Base-by-base conservation (phyloP, 257 asterid genomes). In the Fraxinus anomala region DNA sequence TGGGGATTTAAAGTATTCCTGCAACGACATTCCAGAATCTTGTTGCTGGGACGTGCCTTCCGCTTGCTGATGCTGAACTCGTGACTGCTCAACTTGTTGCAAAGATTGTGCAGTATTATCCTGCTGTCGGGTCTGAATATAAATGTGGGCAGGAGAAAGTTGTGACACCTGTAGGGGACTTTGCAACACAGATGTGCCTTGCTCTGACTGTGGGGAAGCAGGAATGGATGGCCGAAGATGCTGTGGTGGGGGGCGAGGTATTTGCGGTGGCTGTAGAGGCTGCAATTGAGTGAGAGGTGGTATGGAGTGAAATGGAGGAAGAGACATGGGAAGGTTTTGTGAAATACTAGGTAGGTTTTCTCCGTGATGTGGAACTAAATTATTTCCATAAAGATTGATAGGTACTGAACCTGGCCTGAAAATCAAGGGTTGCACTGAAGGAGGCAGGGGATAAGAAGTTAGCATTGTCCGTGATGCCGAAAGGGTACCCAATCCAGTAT, bases 191-290 rank as follows among this genome's bases (percentile, higher is more conserved):
- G 94, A 70, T 59, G 82, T 78, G 10, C 87, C 90, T 81, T 89
- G 98, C 44, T 94, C 99, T 19, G 51, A 42, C 51, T 85, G 96
- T 8, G 91, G 91, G 68, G 97, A 89, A 77, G 87, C 87, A 74
- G 93, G 89, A 81, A 89, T 82, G 26, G 92, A 76, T 30, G 99
- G 93, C 82, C 97, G 89, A 40, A 89, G 88, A 84, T 87, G 91
- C 89, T 87, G 97, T 70, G 88, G 90, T 66, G 96, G 92, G 56
- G 98, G 92, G 31, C 89, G 97, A 85, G 94, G 96, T 75, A 89
- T 87, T 79, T 90, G 97, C n/a, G 98, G 97, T 28, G 96, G 94
- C 89, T 95, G 99, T 68, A 91, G 83, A 0, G 97, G 96, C 88
- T 93, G 99, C 84, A 93, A 81, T 81, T 91, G 97, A 80, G 87